Evolutionary conservation across 768 basidiomycete genomes (phyloP).

Genomic region (Agrocybe chaxingu): DNA sequence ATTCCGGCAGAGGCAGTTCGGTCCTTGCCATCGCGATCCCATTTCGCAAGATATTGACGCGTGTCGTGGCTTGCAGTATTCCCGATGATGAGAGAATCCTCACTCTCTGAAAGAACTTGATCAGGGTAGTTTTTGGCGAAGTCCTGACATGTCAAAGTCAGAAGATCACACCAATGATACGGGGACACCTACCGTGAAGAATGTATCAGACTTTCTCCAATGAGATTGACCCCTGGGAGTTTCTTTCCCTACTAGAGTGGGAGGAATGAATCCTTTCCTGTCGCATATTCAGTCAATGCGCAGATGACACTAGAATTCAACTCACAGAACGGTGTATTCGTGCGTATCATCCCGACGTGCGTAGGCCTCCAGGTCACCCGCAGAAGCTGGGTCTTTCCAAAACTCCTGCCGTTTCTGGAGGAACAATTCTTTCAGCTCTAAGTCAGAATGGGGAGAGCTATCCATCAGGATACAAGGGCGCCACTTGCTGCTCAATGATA

Average conservation of each 20-base stretch:
- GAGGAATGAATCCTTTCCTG: constrained; percentile 9
- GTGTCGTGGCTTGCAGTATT: constrained; percentile 10
- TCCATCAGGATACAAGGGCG: too few species aligned
- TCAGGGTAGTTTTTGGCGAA: constrained; percentile 3
- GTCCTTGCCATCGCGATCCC: constrained; percentile 11
- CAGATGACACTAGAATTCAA: background rate
- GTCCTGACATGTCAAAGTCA: background rate
- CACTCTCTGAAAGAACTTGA: constrained; percentile 7
- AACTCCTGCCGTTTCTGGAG: constrained; percentile 2
- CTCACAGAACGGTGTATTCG: constrained; percentile 8
- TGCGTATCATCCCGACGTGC: constrained; percentile 2
- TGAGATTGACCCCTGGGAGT: background rate
- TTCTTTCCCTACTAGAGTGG: constrained; percentile 1
- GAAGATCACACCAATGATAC: background rate
- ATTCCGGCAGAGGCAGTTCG: constrained; percentile 7
- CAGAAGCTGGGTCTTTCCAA: background rate
- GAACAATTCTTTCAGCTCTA: constrained; percentile 4
- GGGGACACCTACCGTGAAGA: constrained; percentile 4
- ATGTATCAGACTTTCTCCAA: constrained; percentile 9
- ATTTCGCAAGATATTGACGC: constrained; percentile 8
- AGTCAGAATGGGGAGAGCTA: background rate
- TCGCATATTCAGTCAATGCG: background rate
- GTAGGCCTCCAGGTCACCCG: constrained; percentile 5
- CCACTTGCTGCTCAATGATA: too few species aligned
- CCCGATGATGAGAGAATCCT: constrained; percentile 3